A percentile compares a stretch with the other conserved stretches of the same genome.
phyloP scores from a whole-genome alignment of 2,329 filamentous ascomycete species.

The Diaporthe sp. region DNA sequence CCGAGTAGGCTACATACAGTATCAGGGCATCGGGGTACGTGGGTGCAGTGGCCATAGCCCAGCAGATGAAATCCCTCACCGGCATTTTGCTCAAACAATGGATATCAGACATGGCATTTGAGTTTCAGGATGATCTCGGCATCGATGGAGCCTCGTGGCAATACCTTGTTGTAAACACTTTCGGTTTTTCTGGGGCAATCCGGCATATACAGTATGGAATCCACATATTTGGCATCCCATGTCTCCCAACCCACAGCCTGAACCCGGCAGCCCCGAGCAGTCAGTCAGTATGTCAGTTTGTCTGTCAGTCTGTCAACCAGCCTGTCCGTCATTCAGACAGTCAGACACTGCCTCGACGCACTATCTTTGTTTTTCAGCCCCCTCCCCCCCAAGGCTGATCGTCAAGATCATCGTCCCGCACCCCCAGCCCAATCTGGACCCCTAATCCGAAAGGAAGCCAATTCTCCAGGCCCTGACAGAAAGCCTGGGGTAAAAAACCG shows the following conservation, averaged over 20 bases:
- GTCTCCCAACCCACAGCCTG: not conserved
- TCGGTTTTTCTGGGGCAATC: not conserved
- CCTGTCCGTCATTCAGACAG: not conserved
- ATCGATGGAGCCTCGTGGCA: not conserved
- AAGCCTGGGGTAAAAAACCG: constrained; percentile 35
- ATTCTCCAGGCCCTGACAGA: constrained; percentile 24
- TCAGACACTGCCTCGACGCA: constrained; percentile 20
- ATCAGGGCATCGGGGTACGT: not conserved
- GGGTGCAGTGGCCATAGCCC: not conserved
- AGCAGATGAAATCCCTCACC: not conserved
- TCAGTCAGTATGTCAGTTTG: not conserved
- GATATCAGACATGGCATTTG: constrained; percentile 1
- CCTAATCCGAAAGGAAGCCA: constrained; percentile 14
- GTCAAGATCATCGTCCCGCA: constrained; percentile 29
- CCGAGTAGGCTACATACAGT: too few relatives aligned
- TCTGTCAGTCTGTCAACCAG: not conserved
- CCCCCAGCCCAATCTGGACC: constrained; percentile 37
- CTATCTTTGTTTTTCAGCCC: not conserved
- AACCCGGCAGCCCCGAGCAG: constrained; percentile 11
- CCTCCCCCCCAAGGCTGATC: not conserved
- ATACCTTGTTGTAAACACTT: not conserved
- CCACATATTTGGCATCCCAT: not conserved
- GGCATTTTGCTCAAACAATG: not conserved
- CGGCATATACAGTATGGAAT: not conserved
- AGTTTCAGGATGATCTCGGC: not conserved